Evolutionary conservation across 1,284 basidiomycete genomes (phyloP), one percentile per base, ranked within the genome.

Genomic region (Ganoderma sinense): DNA sequence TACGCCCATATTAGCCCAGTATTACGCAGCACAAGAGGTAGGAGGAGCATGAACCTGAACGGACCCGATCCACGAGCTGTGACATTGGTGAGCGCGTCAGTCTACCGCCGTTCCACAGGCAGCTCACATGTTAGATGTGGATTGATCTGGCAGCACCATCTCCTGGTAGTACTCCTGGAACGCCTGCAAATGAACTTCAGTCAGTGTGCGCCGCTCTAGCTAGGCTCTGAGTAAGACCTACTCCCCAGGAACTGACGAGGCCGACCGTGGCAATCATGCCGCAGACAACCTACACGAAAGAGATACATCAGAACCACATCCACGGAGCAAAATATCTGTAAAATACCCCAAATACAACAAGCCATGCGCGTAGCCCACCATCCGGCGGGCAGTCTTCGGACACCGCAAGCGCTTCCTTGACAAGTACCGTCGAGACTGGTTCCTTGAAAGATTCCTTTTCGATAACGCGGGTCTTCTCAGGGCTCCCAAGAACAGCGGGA

Each of bases 101-200:
- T 10, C 6, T 14, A 36, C 5, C 26, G 36, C 6, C 18, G 11
- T 10, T 36, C 7, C 11, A 26, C 26, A 5, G n/a, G 51, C 5
- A 13, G 23, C 51, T 31, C 13, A 31, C 51, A 55, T 55, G 51
- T 55, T 55, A 16, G 51, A 55, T 2, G 26, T 13, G 4, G 51
- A 55, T 16, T 31, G 13, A 14, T 55, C 26, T 8, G 51, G 51
- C 23, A 55, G 51, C 8, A 16, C 29, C 13, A 55, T 11, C 26
- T 55, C 51, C 26, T 55, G 51, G 51, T 55, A 55, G 51, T 55
- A 55, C 14, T 26, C 51, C 29, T 55, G 51, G 51, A 55, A 55
- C 51, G 29, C 26, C 51, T 55, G 51, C 13, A 31, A 7, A 31
- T 18, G 26, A 0, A 7, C 14, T 55, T 26, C 26, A 16, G 26